phyloP scores from a whole-genome alignment of 768 basidiomycete genomes.

The Boletus speciosus region DNA sequence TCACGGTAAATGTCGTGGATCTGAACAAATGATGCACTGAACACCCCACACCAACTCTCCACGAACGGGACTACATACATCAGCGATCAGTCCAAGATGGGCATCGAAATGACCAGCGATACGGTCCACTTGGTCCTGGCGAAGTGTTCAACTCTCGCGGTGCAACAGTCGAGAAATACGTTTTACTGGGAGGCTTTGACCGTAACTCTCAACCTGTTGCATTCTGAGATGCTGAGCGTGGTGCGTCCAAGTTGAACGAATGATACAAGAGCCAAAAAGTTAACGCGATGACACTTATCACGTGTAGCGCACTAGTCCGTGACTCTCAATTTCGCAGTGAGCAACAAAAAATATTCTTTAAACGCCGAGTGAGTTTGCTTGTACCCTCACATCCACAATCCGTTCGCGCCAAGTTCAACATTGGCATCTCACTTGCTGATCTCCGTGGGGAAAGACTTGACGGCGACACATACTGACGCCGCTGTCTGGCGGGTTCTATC shows the following conservation, averaged over 20 bases:
- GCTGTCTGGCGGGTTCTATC: background rate
- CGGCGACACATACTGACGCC: background rate
- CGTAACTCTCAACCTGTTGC: slow-evolving; percentile 38
- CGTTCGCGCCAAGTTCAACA: slow-evolving; percentile 2
- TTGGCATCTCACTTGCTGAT: background rate
- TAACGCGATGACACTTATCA: background rate
- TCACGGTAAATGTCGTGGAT: slow-evolving; percentile 71
- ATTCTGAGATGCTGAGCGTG: slow-evolving; percentile 6
- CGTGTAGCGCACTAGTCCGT: background rate
- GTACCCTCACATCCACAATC: background rate
- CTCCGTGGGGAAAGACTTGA: background rate
- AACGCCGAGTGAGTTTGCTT: background rate
- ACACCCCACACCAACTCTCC: background rate
- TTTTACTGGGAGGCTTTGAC: slow-evolving; percentile 52
- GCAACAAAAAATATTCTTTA: background rate
- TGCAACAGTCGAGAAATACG: background rate
- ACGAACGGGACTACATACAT: slow-evolving; percentile 43
- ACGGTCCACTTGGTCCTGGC: slow-evolving; percentile 70
- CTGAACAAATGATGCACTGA: slow-evolving; percentile 35
- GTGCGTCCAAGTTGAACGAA: background rate
- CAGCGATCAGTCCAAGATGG: slow-evolving; percentile 60
- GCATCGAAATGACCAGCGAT: slow-evolving; percentile 55
- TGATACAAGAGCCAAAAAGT: background rate
- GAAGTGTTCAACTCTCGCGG: slow-evolving; percentile 6
- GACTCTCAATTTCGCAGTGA: background rate